These are phyloP conservation scores for Fusarium avenaceum DNA, from an alignment of 2,329 filamentous ascomycete species.

Conservation along the genomic window DNA sequence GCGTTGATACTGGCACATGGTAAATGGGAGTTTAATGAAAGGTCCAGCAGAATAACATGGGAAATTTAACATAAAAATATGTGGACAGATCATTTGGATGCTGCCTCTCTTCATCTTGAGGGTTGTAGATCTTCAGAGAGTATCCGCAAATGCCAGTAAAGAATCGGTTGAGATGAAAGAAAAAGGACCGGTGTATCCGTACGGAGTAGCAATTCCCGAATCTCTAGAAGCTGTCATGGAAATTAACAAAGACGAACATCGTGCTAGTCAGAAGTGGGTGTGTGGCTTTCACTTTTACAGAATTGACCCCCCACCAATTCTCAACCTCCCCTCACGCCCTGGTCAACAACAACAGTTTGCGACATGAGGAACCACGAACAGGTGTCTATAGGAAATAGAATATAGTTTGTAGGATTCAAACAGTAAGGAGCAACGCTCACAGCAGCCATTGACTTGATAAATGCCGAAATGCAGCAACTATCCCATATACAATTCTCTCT, in stretches of 20 bases:
- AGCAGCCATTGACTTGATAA: conserved; percentile 18
- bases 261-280: conserved; percentile 12
- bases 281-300: conserved; percentile 1
- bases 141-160: background rate
- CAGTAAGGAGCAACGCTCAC: background rate
- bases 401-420: background rate
- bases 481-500: background rate
- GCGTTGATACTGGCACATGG: conserved; percentile 13
- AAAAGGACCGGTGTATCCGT: background rate
- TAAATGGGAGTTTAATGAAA: conserved; percentile 17
- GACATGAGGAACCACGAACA: conserved; percentile 1
- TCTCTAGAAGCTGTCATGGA: background rate
- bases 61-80: conserved; percentile 25
- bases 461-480: background rate
- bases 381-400: background rate
- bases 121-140: conserved; percentile 25
- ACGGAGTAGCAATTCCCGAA: no score
- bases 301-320: conserved; percentile 25
- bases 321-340: conserved; percentile 28
- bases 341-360: conserved; percentile 13
- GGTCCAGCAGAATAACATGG: conserved; percentile 26
- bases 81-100: conserved; percentile 12
- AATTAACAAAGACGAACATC: background rate
- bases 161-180: background rate
- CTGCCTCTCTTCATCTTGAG: conserved; percentile 31